A percentile compares a stretch with the other conserved stretches of the same genome.
These are phyloP conservation scores for Hypericum perforatum DNA, from an alignment of 345 rosid genomes.

Conservation along the genomic window DNA sequence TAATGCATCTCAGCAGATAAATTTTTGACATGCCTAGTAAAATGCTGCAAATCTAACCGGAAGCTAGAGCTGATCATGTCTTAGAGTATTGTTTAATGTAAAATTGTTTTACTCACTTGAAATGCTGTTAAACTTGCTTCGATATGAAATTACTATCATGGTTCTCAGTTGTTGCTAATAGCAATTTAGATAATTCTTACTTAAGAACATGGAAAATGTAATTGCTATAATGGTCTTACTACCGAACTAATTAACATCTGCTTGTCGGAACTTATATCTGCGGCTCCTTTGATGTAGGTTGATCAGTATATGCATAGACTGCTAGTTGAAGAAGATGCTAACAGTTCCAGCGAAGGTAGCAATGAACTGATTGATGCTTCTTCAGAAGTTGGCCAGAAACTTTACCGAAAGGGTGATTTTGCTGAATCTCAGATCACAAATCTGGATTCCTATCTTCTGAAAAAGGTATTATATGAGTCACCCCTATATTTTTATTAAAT, in stretches of 20 bases:
- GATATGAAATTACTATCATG: too few species aligned
- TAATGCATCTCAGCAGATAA: conserved; percentile 28
- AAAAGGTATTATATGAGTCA: conserved; percentile 32
- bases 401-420: conserved; percentile 67
- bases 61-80: too few species aligned
- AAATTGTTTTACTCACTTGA: too few species aligned
- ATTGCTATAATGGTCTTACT: background rate
- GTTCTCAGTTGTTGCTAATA: too few species aligned
- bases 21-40: conserved; percentile 15
- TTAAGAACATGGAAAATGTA: too few species aligned
- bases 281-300: conserved; percentile 36
- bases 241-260: conserved; percentile 1
- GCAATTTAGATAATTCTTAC: too few species aligned
- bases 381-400: conserved; percentile 58
- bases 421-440: conserved; percentile 51
- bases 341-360: conserved; percentile 24
- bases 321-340: conserved; percentile 75
- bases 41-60: background rate
- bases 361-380: conserved; percentile 48
- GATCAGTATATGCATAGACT: conserved; percentile 73
- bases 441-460: conserved; percentile 47
- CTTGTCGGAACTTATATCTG: conserved; percentile 11
- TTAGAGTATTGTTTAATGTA: too few species aligned
- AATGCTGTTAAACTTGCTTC: too few species aligned
- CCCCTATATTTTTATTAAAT: conserved; percentile 3